Base-by-base conservation (phyloP, 139 green algal species). In the Desmodesmus armatus region DNA sequence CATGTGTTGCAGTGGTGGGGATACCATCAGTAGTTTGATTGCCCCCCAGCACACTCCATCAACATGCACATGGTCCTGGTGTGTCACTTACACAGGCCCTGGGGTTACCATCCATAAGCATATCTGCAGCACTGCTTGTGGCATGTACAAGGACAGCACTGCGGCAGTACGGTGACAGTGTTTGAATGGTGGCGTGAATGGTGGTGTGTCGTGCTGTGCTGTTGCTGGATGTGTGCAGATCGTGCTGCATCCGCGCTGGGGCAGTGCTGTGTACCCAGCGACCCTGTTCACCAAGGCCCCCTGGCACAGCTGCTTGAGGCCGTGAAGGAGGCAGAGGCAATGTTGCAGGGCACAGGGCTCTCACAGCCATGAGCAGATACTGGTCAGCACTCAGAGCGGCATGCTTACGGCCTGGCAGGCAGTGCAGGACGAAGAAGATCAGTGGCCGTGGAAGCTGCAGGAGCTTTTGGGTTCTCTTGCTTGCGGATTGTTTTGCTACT, bases 191-290 rank as follows among this genome's bases (percentile, higher is more conserved):
- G n/a, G n/a, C n/a, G n/a, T n/a, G n/a, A n/a, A n/a, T n/a, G n/a
- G n/a, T n/a, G n/a, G n/a, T n/a, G n/a, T n/a, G 13, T 13, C 37
- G 37, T 75, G 67, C 21, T 78, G 41, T 69, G 73, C 74, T 81
- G 49, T 23, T 60, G 66, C 63, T n/a, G n/a, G n/a, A n/a, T n/a
- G 23, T 53, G 67, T 70, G 69, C 89, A 94, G 88, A 83, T 95
- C 27, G 82, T 98, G 13, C 85, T 99, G 66, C 97, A 99, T 84
- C 96, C 97, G 0, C 77, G 86, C 3, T 99, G 97, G 97, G 97
- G 96, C 37, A 96, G 85, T 62, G 88, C 89, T 9, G 95, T 99
- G 21, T 99, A 99, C 83, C 97, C 97, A 0, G 95, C 97, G 9
- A 94, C 91, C 1, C 65, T 99, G 21, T 98, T 99, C 88, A 92